These are phyloP conservation scores for Flaveria sonorensis DNA, from an alignment of 129 eudicot species.

Conservation along the genomic window DNA sequence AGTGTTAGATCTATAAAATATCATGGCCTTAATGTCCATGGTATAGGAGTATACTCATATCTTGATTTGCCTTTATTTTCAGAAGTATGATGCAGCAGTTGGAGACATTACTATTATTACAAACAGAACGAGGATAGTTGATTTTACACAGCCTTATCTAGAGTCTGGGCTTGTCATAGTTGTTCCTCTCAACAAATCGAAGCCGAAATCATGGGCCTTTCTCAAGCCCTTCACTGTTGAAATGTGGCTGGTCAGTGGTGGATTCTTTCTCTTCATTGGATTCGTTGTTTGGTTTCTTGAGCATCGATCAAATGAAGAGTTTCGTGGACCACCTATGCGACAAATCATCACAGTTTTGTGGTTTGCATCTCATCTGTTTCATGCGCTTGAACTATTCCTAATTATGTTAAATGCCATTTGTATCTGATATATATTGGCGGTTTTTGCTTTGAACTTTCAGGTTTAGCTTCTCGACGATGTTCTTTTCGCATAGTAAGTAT, in stretches of 20 bases:
- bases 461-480: conserved; percentile 95
- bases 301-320: conserved; percentile 68
- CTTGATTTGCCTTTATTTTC: conserved; percentile 10
- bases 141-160: conserved; percentile 79
- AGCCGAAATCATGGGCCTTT: conserved; percentile 75
- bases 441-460: conserved; percentile 44
- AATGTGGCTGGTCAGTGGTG: conserved; percentile 80
- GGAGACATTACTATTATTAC: conserved; percentile 81
- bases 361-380: conserved; percentile 41
- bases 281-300: conserved; percentile 83
- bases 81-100: conserved; percentile 89
- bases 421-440: background rate
- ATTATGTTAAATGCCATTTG: background rate
- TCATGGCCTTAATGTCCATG: background rate
- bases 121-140: conserved; percentile 71
- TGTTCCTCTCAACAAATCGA: conserved; percentile 49
- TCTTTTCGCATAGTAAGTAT: conserved; percentile 87
- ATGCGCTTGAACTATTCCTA: background rate
- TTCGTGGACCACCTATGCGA: conserved; percentile 74
- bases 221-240: conserved; percentile 70
- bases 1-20: background rate
- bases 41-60: background rate
- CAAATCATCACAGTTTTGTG: conserved; percentile 73
- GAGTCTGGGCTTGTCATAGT: conserved; percentile 84
- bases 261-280: conserved; percentile 75